Conservation (phyloP, 2,329 filamentous ascomycete genomes). For the Alternaria gansuensis region DNA sequence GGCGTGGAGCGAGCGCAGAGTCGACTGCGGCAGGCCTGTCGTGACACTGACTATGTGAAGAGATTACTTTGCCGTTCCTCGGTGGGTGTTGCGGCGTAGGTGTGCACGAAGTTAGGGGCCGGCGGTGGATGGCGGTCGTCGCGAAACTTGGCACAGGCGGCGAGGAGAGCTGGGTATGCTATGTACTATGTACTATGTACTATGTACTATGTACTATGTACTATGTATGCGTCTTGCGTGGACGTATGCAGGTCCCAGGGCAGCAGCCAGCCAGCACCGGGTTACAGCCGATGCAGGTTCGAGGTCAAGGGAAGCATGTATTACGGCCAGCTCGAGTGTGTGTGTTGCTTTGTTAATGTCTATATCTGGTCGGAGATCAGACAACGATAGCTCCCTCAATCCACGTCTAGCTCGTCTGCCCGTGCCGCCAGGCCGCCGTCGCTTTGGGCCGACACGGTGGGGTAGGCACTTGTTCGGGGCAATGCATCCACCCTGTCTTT, state of each 20-base stretch:
- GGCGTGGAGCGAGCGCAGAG: conserved; percentile 26
- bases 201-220: not conserved
- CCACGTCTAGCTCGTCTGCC: conserved; percentile 15
- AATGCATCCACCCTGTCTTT: conserved; percentile 1
- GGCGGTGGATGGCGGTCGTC: conserved; percentile 20
- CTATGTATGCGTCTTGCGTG: conserved; percentile 16
- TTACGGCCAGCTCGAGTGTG: not conserved
- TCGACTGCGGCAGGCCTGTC: conserved; percentile 26
- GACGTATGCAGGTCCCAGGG: conserved; percentile 22
- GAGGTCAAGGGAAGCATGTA: conserved; percentile 7
- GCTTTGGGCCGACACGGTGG: conserved; percentile 26
- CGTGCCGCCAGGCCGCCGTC: conserved; percentile 15
- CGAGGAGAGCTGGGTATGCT: not conserved
- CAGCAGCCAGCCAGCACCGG: conserved; percentile 17
- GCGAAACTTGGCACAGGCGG: conserved; percentile 23
- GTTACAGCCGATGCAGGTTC: conserved; percentile 20
- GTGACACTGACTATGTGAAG: conserved; percentile 17
- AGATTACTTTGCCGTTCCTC: conserved; percentile 18
- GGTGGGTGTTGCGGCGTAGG: conserved; percentile 16
- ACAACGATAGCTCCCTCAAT: conserved; percentile 20
- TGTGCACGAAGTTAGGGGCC: conserved; percentile 26
- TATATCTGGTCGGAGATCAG: conserved; percentile 2
- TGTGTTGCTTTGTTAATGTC: conserved; percentile 6
- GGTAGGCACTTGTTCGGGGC: conserved; percentile 12
- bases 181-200: conserved; percentile 13